These are phyloP conservation scores for Termitomyces eurrhizus DNA, from an alignment of 768 basidiomycete species.

Conservation along the genomic window DNA sequence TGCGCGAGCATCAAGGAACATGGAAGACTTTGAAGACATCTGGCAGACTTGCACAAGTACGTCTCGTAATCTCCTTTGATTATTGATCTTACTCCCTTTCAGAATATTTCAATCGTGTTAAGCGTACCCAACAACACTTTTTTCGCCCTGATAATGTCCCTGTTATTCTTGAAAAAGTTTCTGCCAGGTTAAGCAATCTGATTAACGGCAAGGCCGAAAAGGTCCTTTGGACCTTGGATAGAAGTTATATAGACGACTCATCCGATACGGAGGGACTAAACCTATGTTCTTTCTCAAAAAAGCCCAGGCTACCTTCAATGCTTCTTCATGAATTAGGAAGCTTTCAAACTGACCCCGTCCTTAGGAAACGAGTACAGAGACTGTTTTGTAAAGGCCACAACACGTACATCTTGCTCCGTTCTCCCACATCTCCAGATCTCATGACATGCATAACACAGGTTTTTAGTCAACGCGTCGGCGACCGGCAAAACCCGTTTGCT, in stretches of 20 bases:
- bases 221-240: neutral
- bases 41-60: neutral
- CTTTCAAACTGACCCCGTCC: neutral
- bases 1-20: neutral
- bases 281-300: neutral
- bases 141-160: neutral
- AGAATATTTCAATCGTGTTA: neutral
- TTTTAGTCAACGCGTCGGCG: conserved; percentile 6
- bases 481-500: conserved; percentile 2
- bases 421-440: neutral
- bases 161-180: neutral
- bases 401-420: neutral
- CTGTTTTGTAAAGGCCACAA: neutral
- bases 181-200: neutral
- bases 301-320: neutral
- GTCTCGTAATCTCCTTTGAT: neutral
- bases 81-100: neutral
- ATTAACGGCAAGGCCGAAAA: neutral
- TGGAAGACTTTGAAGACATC: neutral
- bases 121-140: neutral
- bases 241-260: neutral
- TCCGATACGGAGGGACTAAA: neutral
- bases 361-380: neutral
- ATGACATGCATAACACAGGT: neutral
- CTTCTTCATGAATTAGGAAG: conserved; percentile 1